Evolutionary conservation across 1,284 basidiomycete genomes (phyloP).

Genomic region (Wallemia hederae): DNA sequence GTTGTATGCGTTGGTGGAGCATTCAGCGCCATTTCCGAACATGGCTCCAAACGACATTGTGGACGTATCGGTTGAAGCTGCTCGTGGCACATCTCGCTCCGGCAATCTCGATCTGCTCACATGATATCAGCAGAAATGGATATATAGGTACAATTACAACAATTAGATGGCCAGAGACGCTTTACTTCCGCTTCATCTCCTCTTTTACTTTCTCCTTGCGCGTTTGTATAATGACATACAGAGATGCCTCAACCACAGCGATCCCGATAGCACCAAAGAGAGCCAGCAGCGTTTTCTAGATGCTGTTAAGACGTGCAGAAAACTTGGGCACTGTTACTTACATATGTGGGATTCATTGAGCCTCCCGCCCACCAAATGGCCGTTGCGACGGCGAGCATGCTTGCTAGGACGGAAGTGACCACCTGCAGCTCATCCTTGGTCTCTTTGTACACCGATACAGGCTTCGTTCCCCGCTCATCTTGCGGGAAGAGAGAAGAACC

Average conservation of each 20-base stretch:
- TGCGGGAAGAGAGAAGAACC: neutral
- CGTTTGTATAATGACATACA: neutral
- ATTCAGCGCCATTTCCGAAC: conserved; percentile 58
- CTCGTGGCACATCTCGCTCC: neutral
- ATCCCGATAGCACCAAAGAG: neutral
- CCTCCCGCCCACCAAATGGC: neutral
- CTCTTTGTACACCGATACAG: neutral
- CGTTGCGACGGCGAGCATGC: neutral
- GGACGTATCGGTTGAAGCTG: neutral
- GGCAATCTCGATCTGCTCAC: too few species aligned
- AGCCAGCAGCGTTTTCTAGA: neutral
- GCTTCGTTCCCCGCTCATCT: neutral
- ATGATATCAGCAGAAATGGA: too few species aligned
- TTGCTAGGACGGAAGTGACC: neutral
- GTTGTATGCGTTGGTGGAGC: conserved; percentile 43
- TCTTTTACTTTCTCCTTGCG: too few species aligned
- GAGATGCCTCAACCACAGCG: neutral
- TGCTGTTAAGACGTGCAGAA: neutral
- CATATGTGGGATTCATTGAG: neutral
- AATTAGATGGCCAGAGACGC: too few species aligned
- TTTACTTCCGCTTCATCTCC: too few species aligned
- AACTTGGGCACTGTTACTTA: neutral
- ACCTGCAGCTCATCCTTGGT: neutral
- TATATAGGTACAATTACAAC: too few species aligned
- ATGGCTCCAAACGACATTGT: conserved; percentile 23